phyloP scores from a whole-genome alignment of 345 rosid species.

The Alliaria petiolata region DNA sequence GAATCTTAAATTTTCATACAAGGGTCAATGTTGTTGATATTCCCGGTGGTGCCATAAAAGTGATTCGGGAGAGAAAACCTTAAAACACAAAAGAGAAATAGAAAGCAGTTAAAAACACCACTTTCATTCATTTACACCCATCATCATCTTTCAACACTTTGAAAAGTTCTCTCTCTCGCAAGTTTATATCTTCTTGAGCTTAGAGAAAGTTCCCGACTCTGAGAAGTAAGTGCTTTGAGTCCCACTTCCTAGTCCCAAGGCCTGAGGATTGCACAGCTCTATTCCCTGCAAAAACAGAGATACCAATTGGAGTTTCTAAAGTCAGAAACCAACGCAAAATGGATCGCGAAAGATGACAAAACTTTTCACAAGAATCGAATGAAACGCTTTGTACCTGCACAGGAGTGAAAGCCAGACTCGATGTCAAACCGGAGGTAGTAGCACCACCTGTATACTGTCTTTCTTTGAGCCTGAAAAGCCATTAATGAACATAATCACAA shows the following conservation, averaged over 20 bases:
- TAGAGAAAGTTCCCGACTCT: slow-evolving; percentile 85
- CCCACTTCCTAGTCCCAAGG: slow-evolving; percentile 75
- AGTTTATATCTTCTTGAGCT: slow-evolving; percentile 67
- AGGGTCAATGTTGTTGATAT: neutral
- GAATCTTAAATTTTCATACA: neutral
- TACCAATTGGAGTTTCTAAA: neutral
- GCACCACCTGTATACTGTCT: slow-evolving; percentile 74
- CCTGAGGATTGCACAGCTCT: slow-evolving; percentile 86
- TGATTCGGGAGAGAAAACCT: neutral
- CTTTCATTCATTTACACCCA: neutral
- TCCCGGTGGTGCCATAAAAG: neutral
- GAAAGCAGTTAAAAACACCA: slow-evolving; percentile 7
- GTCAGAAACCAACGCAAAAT: neutral
- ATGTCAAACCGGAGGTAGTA: slow-evolving; percentile 85
- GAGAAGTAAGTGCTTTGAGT: slow-evolving; percentile 97
- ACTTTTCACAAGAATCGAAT: neutral
- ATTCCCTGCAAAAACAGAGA: slow-evolving; percentile 53
- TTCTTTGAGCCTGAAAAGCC: slow-evolving; percentile 75
- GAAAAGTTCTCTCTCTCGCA: neutral
- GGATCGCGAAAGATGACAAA: neutral
- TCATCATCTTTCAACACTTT: neutral
- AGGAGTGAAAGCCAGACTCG: slow-evolving; percentile 93
- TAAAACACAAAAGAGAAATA: neutral
- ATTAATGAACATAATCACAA: slow-evolving; percentile 5
- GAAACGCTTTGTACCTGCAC: slow-evolving; percentile 57